Percentiles rank a stretch among this genome's conserved stretches.
Conservation (phyloP, 768 basidiomycete species). For the Boletus huronensis region DNA sequence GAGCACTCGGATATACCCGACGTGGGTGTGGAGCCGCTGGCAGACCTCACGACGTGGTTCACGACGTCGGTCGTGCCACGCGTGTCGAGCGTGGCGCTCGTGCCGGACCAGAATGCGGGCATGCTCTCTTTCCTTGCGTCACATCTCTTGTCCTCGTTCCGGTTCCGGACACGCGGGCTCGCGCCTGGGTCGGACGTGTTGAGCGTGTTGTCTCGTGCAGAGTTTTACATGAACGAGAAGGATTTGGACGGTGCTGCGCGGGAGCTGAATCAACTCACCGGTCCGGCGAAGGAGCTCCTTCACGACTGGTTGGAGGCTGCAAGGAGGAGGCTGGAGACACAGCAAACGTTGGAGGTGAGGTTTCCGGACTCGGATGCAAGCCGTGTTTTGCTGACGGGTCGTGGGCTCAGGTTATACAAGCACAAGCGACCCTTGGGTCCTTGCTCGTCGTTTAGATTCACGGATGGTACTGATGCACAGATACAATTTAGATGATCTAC, state of each 20-base stretch:
- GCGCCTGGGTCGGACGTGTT: slow-evolving; percentile 74
- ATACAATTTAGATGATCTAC: slow-evolving; percentile 23
- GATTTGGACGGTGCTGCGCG: slow-evolving; percentile 80
- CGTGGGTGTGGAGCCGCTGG: slow-evolving; percentile 82
- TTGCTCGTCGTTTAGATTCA: slow-evolving; percentile 62
- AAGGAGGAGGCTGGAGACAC: slow-evolving; percentile 80
- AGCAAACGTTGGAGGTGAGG: slow-evolving; percentile 83
- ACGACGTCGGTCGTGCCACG: slow-evolving; percentile 75
- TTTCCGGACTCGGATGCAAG: background rate
- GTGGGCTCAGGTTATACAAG: slow-evolving; percentile 62
- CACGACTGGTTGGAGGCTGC: slow-evolving; percentile 92
- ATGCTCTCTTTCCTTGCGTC: slow-evolving; percentile 84
- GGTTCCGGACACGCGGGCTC: slow-evolving; percentile 78
- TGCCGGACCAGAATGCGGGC: slow-evolving; percentile 88
- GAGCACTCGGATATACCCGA: slow-evolving; percentile 73
- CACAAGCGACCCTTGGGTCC: slow-evolving; percentile 81
- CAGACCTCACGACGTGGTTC: slow-evolving; percentile 92
- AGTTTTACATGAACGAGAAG: slow-evolving; percentile 87
- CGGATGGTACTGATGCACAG: slow-evolving; percentile 11
- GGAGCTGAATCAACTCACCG: slow-evolving; percentile 87
- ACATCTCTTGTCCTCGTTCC: slow-evolving; percentile 66
- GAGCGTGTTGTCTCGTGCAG: slow-evolving; percentile 83
- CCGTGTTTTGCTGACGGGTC: slow-evolving; percentile 12
- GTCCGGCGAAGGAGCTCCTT: slow-evolving; percentile 69
- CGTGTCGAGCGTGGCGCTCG: slow-evolving; percentile 84